Evolutionary conservation across 345 rosid species (phyloP).

Genomic region (Salix brachista): DNA sequence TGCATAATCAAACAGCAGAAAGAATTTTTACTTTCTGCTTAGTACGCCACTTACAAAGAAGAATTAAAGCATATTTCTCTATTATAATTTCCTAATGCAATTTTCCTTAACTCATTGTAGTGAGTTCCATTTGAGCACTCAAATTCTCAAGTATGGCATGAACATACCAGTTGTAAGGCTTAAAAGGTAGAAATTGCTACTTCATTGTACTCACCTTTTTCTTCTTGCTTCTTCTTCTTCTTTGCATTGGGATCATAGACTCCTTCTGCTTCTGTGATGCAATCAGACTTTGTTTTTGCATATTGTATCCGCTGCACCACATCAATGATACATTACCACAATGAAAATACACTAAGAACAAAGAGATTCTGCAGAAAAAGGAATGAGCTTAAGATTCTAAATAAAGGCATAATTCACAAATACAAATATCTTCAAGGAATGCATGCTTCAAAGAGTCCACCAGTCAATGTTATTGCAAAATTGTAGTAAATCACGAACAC

Average conservation of each 20-base stretch:
- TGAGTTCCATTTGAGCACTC: not conserved
- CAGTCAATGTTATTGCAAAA: too few relatives aligned
- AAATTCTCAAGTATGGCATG: not conserved
- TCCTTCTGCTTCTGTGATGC: conserved; percentile 79
- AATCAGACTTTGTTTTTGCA: conserved; percentile 86
- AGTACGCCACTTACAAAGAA: not conserved
- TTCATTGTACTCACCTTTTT: conserved; percentile 51
- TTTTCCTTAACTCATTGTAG: not conserved
- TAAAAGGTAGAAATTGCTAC: not conserved
- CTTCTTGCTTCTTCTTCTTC: conserved; percentile 88
- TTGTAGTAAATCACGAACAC: too few relatives aligned
- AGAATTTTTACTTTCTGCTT: not conserved
- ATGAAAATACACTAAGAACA: not conserved
- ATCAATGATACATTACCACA: not conserved
- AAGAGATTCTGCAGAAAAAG: not conserved
- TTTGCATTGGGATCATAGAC: conserved; percentile 72
- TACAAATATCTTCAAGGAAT: too few relatives aligned
- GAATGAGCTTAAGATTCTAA: not conserved
- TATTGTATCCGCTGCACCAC: conserved; percentile 72
- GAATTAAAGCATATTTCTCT: not conserved
- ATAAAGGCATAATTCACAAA: too few relatives aligned
- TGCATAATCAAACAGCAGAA: not conserved
- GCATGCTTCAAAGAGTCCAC: too few relatives aligned
- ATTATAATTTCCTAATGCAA: not conserved
- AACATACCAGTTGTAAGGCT: not conserved